Percentiles rank a stretch among this genome's conserved stretches.
phyloP scores from a whole-genome alignment of 371 early-diverging fungal species.

The Parasitella parasitica region DNA sequence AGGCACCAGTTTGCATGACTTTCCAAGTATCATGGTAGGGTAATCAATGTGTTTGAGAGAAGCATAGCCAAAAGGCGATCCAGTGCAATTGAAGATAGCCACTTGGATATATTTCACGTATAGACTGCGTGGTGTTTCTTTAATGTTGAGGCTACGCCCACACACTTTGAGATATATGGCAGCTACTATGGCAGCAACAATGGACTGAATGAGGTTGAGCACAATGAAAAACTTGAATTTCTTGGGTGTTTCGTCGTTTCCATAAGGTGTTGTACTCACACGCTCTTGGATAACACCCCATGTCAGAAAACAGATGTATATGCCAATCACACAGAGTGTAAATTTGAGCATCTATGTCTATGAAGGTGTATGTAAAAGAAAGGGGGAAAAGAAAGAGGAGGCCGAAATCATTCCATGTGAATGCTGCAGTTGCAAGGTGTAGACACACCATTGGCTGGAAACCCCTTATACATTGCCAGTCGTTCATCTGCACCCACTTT shows the following conservation, averaged over 20 bases:
- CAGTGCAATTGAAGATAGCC: conserved; percentile 72
- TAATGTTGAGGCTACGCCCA: conserved; percentile 33
- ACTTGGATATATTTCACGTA: conserved; percentile 69
- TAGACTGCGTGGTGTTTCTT: conserved; percentile 45
- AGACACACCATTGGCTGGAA: background rate
- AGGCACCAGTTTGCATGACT: conserved; percentile 97
- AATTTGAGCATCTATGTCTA: conserved; percentile 58
- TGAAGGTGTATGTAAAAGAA: background rate
- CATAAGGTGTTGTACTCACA: conserved; percentile 85
- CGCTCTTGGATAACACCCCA: conserved; percentile 96
- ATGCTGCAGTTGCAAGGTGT: background rate
- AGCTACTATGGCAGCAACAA: conserved; percentile 78
- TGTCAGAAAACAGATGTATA: conserved; percentile 92
- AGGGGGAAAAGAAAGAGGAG: background rate
- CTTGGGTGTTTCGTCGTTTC: conserved; percentile 51
- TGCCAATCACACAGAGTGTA: conserved; percentile 81
- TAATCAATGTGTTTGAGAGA: conserved; percentile 94
- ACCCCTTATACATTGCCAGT: too few species aligned
- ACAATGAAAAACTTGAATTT: conserved; percentile 88
- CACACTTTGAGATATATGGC: conserved; percentile 66
- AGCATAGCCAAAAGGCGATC: conserved; percentile 93
- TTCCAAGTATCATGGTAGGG: conserved; percentile 95
- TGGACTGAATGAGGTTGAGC: conserved; percentile 82
- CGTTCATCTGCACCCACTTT: too few species aligned
- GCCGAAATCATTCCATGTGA: background rate